Base-by-base conservation (phyloP, 2,329 filamentous ascomycete genomes). In the Hyphodiscus sp. region DNA sequence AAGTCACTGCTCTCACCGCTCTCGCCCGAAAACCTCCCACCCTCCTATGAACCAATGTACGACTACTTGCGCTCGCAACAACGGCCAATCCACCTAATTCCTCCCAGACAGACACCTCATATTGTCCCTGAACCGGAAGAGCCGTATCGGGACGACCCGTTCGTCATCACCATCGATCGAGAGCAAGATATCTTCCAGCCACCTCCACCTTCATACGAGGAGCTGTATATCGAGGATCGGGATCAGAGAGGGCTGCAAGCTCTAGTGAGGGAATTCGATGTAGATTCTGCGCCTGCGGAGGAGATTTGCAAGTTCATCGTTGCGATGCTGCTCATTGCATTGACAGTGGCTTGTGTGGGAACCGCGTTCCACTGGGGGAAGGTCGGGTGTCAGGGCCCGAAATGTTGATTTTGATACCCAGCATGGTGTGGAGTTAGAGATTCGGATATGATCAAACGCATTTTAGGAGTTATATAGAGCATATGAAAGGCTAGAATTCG, bases 241-340 rank as follows among this genome's bases (percentile, higher is more conserved):
- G 51, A 53, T 43, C 55, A 59, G 18, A 51, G 53, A 4, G 62
- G 61, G 26, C 51, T 62, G 52, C 54, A 59, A 19, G 56, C 49
- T 26, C 38, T 63, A 53, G 46, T 60, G 43, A 45, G 57, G 41
- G 49, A 58, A 16, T 53, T 61, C 26, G 60, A 61, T 41, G 47
- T 46, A 1, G 62, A 63, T 41, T 53, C 33, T 1, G 54, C 54
- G 20, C 59, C 59, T 13, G 54, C 58, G 5, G 62, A 65, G 41
- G 64, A 65, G 48, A 45, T 66, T 16, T 63, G 58, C 16, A 65
- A 65, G 47, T 66, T 62, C 61, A 50, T 66, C 29, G 62, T 66
- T 26, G 60, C 59, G 10, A 66, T 66, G 64, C 20, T 66, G 43
- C 52, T 65, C n/a, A 56, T 66, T 20, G 55, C 55, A 1, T 52